Conservation (phyloP, 1,139 yeast genomes). For the Pneumocystis wakefieldiae region DNA sequence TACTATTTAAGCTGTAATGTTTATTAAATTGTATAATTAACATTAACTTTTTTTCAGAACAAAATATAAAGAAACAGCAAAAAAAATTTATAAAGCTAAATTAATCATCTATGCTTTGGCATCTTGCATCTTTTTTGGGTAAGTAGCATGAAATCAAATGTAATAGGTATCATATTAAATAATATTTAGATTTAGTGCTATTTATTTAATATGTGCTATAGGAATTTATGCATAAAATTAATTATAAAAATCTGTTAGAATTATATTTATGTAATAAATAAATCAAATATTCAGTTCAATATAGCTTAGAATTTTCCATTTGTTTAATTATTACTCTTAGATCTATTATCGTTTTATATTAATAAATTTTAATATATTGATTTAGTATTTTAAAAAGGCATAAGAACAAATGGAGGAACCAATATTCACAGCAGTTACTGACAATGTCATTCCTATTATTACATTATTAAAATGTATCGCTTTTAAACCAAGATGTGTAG, state of each 20-base stretch:
- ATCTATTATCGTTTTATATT: background rate
- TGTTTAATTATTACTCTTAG: background rate
- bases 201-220: constrained; percentile 16
- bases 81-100: constrained; percentile 7
- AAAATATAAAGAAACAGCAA: constrained; percentile 11
- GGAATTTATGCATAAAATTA: constrained; percentile 14
- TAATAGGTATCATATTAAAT: background rate
- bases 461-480: background rate
- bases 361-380: background rate
- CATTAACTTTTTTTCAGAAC: background rate
- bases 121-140: constrained; percentile 7
- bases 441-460: background rate
- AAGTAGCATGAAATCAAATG: background rate
- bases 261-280: background rate
- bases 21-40: background rate
- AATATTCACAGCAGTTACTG: background rate
- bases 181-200: constrained; percentile 14
- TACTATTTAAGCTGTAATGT: constrained; percentile 5
- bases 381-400: background rate
- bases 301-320: background rate
- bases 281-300: background rate
- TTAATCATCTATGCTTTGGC: constrained; percentile 11
- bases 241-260: background rate
- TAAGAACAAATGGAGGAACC: background rate
- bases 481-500: constrained; percentile 1